Evolutionary conservation across 371 early-diverging fungal species (phyloP), one percentile per base, ranked within the genome.

Genomic region (Mucor saturninus): DNA sequence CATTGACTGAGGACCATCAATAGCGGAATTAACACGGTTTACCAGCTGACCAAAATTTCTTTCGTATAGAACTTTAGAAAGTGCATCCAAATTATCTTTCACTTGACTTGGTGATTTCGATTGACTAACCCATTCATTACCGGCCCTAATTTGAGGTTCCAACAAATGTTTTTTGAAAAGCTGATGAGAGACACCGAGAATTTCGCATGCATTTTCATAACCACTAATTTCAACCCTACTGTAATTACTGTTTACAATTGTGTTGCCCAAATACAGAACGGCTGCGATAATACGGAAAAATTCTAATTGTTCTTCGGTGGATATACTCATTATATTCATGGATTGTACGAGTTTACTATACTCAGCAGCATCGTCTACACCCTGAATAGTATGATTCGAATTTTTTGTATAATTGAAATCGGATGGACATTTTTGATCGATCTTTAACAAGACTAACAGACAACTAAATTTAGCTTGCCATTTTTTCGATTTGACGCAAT

Each of bases 231-330:
- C 88, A 0, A 96, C 50, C 53, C 93, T 94, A 42, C 94, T 90
- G 9, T 69, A 73, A 46, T 93, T 91, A 0, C 83, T 69, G 5
- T 83, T 80, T 37, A 96, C 87, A 15, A 83, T 77, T 54, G 99
- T 89, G 75, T 99, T 99, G 32, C 99, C 99, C 39, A 99, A 75
- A 70, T 98, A 96, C 15, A 99, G 78, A n/a, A 99, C 87, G 2
- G 95, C 93, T 10, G 98, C 93, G 31, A 99, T 74, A 10, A 95
- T 83, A 13, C 91, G 87, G 79, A 96, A 97, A 29, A 95, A 83
- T 51, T 93, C 88, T 0, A 77, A 50, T 65, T 92, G 92, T 59
- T 96, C 94, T 42, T 94, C 90, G 9, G 73, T 61, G 13, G 76
- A 73, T 57, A 99, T 85, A 2, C 93, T 89, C 85, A 99, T 94